Base-by-base conservation (phyloP, 2,329 filamentous ascomycete species). In the Rhynchosporium graminicola region DNA sequence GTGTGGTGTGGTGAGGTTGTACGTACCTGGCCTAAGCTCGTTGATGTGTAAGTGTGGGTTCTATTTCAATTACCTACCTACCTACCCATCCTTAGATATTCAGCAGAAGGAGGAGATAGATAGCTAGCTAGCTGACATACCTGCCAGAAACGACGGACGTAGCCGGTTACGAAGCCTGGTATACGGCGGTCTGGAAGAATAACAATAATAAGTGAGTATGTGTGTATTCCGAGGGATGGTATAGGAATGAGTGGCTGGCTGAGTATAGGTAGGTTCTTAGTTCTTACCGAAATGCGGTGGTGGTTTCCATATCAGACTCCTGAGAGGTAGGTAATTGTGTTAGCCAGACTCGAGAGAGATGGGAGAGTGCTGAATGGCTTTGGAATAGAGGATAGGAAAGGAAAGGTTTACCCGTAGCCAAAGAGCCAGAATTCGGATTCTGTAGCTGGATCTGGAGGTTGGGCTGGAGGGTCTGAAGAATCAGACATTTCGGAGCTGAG, bases 121-220 rank as follows among this genome's bases (percentile, higher is more conserved):
- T 20, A 20, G 20, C 20, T 20, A 20, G 20, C 20, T 20, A 1
- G 1, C 20, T 20, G 20, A 20, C 89, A 71, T 82, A 96, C 94
- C 87, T 99, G 95, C 95, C 95, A 99, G 77, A 99, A 98, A 43
- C 95, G 85, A 62, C 95, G 87, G 46, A 99, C 93, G 75, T 97
- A 99, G 69, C 93, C 92, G 69, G 87, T 90, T 28, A 98, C 92
- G 80, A 92, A 97, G 54, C 94, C 95, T 1, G 92, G 91, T 33
- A 98, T 80, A 62, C 92, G 84, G 70, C 86, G 84, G 74, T 98
- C 94, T 61, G 46, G 2, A 42, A 20, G 50, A 36, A 4, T 8
- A 50, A 50, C 33, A 59, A 43, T 43, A 51, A 59, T 12, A 47
- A n/a, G 20, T 20, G 20, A 20, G 20, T 20, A 20, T 20, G 20